Percentiles rank a stretch among this genome's conserved stretches.
Conservation (phyloP, 345 rosid genomes). For the Melaleuca alternifolia region DNA sequence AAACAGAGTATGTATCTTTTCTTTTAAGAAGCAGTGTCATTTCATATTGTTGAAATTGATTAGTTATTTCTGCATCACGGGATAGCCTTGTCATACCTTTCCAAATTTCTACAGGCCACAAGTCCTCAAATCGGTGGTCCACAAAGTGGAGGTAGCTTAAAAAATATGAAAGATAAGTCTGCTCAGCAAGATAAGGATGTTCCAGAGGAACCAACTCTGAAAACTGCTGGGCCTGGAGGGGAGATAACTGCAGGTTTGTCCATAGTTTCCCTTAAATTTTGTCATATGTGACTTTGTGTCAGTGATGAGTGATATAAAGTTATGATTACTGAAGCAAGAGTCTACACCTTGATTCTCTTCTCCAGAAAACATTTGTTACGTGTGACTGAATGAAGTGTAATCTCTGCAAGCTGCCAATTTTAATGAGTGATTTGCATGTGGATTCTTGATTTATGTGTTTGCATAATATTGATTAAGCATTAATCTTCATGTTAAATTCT, state of each 20-base stretch:
- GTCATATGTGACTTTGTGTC: neutral
- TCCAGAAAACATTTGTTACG: neutral
- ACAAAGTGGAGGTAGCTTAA: constrained; percentile 72
- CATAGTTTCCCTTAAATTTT: neutral
- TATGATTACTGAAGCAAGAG: neutral
- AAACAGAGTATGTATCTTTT: constrained; percentile 46
- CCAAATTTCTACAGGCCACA: constrained; percentile 46
- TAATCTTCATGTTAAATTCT: neutral
- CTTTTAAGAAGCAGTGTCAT: neutral
- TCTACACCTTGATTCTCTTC: neutral
- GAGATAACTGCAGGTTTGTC: constrained; percentile 93
- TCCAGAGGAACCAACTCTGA: constrained; percentile 68
- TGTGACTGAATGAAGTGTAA: neutral
- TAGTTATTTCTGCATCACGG: neutral
- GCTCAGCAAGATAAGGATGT: constrained; percentile 60
- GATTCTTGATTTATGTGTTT: neutral
- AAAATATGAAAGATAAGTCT: constrained; percentile 74
- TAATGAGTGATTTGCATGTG: neutral
- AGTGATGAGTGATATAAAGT: neutral
- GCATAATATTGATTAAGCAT: neutral
- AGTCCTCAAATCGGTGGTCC: constrained; percentile 79
- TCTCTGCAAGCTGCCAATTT: neutral
- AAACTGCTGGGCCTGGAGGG: constrained; percentile 87
- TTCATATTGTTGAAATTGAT: neutral
- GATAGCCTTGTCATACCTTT: neutral